phyloP scores from a whole-genome alignment of 345 rosid genomes.

The Litchi chinensis region DNA sequence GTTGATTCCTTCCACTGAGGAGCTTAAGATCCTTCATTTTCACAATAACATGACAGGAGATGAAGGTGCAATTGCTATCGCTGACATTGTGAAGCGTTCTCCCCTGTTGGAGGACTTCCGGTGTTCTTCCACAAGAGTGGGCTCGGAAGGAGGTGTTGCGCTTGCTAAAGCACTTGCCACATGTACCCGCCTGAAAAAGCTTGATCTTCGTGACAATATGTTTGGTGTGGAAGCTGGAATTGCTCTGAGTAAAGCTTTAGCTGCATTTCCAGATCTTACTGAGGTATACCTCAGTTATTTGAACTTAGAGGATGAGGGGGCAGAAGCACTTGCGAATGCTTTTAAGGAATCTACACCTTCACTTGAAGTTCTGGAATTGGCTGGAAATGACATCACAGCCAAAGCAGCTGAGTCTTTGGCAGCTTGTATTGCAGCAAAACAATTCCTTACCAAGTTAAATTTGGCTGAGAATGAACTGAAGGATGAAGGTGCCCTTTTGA shows the following conservation, averaged over 20 bases:
- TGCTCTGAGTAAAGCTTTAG: conserved; percentile 59
- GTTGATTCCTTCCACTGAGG: conserved; percentile 73
- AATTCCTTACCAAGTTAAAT: conserved; percentile 67
- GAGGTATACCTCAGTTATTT: conserved; percentile 83
- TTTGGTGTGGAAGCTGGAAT: conserved; percentile 83
- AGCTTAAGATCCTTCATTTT: conserved; percentile 77
- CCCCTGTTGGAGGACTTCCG: conserved; percentile 70
- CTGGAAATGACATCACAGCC: conserved; percentile 82
- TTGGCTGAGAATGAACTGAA: conserved; percentile 84
- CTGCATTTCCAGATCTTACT: conserved; percentile 48
- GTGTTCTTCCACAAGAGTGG: conserved; percentile 84
- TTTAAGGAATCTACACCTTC: conserved; percentile 65
- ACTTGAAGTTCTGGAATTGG: conserved; percentile 84
- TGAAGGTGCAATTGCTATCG: conserved; percentile 73
- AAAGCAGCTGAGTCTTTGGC: conserved; percentile 54
- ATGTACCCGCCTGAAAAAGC: conserved; percentile 68
- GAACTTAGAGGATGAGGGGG: conserved; percentile 86
- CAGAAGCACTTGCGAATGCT: conserved; percentile 59
- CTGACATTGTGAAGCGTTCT: conserved; percentile 61
- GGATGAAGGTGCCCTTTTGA: conserved; percentile 82
- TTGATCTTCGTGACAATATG: conserved; percentile 92
- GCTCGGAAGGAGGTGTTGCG: conserved; percentile 80
- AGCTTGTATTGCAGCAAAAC: conserved; percentile 64
- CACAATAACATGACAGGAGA: conserved; percentile 97
- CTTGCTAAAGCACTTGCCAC: conserved; percentile 63